phyloP scores from a whole-genome alignment of 2,329 filamentous ascomycete species.

The Coniosporium tulheliwenetii region DNA sequence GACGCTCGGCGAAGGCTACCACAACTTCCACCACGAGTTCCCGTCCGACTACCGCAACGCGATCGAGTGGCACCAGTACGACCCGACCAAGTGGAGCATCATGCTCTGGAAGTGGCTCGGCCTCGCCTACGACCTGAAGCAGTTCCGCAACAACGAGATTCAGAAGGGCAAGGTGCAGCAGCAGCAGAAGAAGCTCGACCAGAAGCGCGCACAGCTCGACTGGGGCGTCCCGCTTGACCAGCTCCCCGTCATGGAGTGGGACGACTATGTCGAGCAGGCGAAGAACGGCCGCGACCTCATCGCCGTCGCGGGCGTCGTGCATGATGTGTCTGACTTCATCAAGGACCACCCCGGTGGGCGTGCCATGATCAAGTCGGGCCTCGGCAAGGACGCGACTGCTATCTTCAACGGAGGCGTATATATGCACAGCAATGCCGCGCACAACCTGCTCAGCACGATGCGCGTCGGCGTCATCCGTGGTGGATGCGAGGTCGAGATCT shows the following conservation, averaged over 20 bases:
- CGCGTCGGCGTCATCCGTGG: conserved; percentile 73
- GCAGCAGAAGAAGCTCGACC: conserved; percentile 82
- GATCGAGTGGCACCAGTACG: conserved; percentile 82
- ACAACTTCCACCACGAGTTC: conserved; percentile 95
- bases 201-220: conserved; percentile 67
- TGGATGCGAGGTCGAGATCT: conserved; percentile 81
- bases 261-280: conserved; percentile 64
- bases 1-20: conserved; percentile 78
- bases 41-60: conserved; percentile 87
- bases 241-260: conserved; percentile 74
- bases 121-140: conserved; percentile 74
- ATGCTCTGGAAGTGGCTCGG: conserved; percentile 72
- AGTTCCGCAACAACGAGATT: conserved; percentile 84
- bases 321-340: conserved; percentile 73
- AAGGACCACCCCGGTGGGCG: conserved; percentile 83
- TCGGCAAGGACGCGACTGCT: conserved; percentile 78
- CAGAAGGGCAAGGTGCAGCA: conserved; percentile 84
- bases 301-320: conserved; percentile 69
- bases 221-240: conserved; percentile 79
- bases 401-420: conserved; percentile 90
- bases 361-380: conserved; percentile 65
- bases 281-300: conserved; percentile 65
- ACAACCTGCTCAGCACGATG: conserved; percentile 81
- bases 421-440: conserved; percentile 76
- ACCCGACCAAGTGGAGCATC: conserved; percentile 84